Evolutionary conservation across 352 stramenopile genomes (phyloP).

Genomic region (Phytophthora idaei): DNA sequence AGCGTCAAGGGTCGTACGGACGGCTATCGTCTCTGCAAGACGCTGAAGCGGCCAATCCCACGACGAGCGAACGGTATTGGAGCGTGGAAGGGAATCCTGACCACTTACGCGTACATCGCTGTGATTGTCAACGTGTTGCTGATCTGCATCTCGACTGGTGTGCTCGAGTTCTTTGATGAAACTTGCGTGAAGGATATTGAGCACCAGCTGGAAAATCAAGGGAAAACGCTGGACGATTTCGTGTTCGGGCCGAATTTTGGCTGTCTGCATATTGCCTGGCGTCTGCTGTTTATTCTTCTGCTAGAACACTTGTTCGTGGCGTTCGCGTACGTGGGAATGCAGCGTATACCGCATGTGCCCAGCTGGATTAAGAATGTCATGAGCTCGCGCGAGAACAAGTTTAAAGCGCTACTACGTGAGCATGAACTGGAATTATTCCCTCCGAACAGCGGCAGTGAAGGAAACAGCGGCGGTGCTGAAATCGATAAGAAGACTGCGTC

Average conservation of each 20-base stretch:
- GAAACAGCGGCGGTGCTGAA: neutral
- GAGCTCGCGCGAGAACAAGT: constrained; percentile 62
- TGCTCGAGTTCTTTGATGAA: constrained; percentile 71
- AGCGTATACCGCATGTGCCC: constrained; percentile 54
- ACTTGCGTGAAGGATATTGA: constrained; percentile 61
- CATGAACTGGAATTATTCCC: constrained; percentile 61
- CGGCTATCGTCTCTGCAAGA: constrained; percentile 71
- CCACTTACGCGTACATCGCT: constrained; percentile 61
- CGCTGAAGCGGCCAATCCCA: constrained; percentile 73
- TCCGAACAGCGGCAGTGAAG: constrained; percentile 17
- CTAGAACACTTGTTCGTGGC: constrained; percentile 63
- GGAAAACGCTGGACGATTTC: constrained; percentile 73
- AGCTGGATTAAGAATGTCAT: constrained; percentile 61
- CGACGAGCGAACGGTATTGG: constrained; percentile 77
- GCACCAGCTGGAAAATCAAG: constrained; percentile 61
- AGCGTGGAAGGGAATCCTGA: constrained; percentile 67
- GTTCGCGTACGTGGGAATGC: constrained; percentile 61
- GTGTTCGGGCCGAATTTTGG: constrained; percentile 68
- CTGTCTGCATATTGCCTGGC: constrained; percentile 66
- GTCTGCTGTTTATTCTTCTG: constrained; percentile 60
- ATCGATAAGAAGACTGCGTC: constrained; percentile 24
- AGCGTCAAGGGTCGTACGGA: constrained; percentile 70
- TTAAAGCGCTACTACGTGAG: constrained; percentile 60
- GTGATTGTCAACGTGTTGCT: constrained; percentile 77
- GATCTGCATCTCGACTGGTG: constrained; percentile 75